Evolutionary conservation across 495 filamentous ascomycete genomes (phyloP), one percentile per base, ranked within the genome.

Genomic region (Elaphomyces granulatus): DNA sequence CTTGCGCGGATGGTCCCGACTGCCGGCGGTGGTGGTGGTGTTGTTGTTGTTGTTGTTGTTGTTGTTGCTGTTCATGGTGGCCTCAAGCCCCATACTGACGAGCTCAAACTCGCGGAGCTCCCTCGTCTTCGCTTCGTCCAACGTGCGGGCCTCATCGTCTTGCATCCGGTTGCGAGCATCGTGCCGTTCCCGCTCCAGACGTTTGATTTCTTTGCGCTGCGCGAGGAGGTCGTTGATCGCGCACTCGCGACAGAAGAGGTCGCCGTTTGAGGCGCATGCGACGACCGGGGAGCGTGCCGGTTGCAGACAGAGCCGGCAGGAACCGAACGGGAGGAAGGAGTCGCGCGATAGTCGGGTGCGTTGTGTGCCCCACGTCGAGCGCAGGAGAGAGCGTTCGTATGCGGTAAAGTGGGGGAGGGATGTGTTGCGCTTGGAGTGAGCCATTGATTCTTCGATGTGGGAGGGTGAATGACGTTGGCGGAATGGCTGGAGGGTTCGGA

Each of bases 211-310:
- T 59, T 90, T 83, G 45, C 83, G 74, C 59, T 98, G 90, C 7
- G 84, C 73, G 1, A 98, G 70, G 32, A 98, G 77, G 53, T 95
- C 94, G 50, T 63, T 83, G 19, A 95, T 75, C 8, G 87, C 87
- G 61, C 90, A 98, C 58, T 98, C 90, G 42, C 86, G 74, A 52
- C 90, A 98, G 63, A 96, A 96, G n/a, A 98, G 70, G 55, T 96
- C 87, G 36, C 88, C 90, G 44, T 81, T 75, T 0, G 71, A 71
- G 20, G 75, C 58, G 51, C 77, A 81, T 20, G 72, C 68, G 15
- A 98, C 87, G 10, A 95, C 87, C 0, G 90, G 90, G 20, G 82
- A 70, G 14, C 79, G 77, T 15, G 87, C 81, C 3, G 83, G 77
- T 49, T 87, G 78, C 1, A 96, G 76, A 46, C 90, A 98, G 14